Evolutionary conservation across 1,284 basidiomycete species (phyloP).

Genomic region (Jaminaea rosea): DNA sequence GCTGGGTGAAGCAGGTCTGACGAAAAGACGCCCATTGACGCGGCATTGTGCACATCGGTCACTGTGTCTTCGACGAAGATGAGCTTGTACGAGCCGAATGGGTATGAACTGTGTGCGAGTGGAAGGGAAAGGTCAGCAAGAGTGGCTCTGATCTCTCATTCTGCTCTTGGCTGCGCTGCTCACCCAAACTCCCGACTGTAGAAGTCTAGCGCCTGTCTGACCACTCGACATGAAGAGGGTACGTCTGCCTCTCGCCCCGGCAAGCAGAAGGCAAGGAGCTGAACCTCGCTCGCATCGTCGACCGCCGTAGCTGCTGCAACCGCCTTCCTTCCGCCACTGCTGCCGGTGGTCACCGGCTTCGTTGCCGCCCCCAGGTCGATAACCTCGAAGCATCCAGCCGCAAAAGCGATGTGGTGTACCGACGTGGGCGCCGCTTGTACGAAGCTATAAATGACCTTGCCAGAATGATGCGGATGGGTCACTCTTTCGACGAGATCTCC

Average conservation of each 20-base stretch:
- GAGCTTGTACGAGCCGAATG: conserved; percentile 81
- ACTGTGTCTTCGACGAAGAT: conserved; percentile 84
- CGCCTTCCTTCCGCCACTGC: conserved; percentile 53
- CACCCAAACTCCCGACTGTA: conserved; percentile 84
- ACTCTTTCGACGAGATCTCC: conserved; percentile 57
- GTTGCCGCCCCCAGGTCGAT: conserved; percentile 7
- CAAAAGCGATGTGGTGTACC: conserved; percentile 90
- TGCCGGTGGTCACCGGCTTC: conserved; percentile 7
- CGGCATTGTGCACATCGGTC: conserved; percentile 62
- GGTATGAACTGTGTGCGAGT: no score
- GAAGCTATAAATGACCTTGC: conserved; percentile 90
- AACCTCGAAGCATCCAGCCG: conserved; percentile 75
- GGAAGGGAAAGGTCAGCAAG: no score
- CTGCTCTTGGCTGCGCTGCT: no score
- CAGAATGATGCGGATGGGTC: conserved; percentile 80
- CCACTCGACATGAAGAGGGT: conserved; percentile 61
- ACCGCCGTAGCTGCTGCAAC: conserved; percentile 9
- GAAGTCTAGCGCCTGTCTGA: conserved; percentile 82
- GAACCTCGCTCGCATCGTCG: conserved; percentile 55
- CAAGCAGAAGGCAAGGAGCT: conserved; percentile 84
- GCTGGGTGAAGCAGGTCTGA: conserved; percentile 78
- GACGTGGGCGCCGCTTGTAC: conserved; percentile 79
- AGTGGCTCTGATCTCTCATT: no score
- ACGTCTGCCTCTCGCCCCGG: conserved; percentile 69
- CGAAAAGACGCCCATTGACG: conserved; percentile 72